phyloP scores from a whole-genome alignment of 768 basidiomycete species.

The Austroboletus eburneus region DNA sequence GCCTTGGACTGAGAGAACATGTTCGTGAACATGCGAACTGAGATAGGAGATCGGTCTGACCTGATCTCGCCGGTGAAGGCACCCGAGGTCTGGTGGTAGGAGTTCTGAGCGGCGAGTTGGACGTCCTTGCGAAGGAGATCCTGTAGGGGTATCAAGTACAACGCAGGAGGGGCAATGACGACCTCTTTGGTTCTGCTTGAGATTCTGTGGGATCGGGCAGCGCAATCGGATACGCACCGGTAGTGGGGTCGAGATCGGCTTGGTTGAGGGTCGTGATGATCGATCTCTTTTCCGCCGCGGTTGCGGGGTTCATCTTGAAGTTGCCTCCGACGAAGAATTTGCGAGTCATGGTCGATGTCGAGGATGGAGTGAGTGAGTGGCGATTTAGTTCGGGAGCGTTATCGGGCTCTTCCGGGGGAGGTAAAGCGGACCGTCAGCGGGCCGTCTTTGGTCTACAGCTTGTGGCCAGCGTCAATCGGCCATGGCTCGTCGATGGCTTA shows the following conservation, averaged over 20 bases:
- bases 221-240: conserved; percentile 47
- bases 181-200: conserved; percentile 57
- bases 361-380: not conserved
- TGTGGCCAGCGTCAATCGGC: not conserved
- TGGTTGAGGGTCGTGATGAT: conserved; percentile 73
- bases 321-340: conserved; percentile 95
- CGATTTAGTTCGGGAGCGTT: no score
- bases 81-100: conserved; percentile 76
- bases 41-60: conserved; percentile 34
- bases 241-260: conserved; percentile 69
- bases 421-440: not conserved
- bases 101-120: conserved; percentile 88
- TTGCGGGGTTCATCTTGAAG: conserved; percentile 95
- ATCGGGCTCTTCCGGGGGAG: conserved; percentile 8
- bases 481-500: conserved; percentile 14
- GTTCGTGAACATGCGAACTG: not conserved
- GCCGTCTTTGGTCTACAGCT: no score
- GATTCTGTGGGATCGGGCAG: not conserved
- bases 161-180: conserved; percentile 84
- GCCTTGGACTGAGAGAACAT: conserved; percentile 52
- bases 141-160: conserved; percentile 80
- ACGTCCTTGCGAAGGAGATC: conserved; percentile 60
- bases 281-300: conserved; percentile 55
- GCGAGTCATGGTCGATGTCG: conserved; percentile 54
- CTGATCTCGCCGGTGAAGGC: conserved; percentile 98